Base-by-base conservation (phyloP, 2,329 filamentous ascomycete species). In the Exserohilum turcica region DNA sequence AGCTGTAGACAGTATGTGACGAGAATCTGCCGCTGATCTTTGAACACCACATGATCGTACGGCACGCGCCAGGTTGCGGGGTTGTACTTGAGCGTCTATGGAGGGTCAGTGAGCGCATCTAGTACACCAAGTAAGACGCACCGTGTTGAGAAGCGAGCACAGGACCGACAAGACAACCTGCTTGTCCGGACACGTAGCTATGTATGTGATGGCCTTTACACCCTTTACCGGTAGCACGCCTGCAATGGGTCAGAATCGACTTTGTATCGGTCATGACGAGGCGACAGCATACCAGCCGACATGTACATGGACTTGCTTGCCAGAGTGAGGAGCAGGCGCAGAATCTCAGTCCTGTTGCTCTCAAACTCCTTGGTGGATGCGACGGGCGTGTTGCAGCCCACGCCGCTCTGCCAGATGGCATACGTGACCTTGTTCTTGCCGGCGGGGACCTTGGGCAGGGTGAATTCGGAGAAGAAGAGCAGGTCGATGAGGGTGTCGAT, bases 391-490 rank as follows among this genome's bases (percentile, higher is more conserved):
- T 96, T 96, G 79, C 93, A 97, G 12, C 94, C 94, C 27, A 99
- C 93, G 42, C 94, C 94, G 70, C 91, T 97, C 77, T 97, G 92
- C 94, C 94, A 99, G 71, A 99, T 97, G 48, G 91, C 89, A 76
- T 94, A 96, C 6, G 88, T 89, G 50, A 97, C 89, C 73, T 94
- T 95, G 58, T 84, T 83, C 68, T 89, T 91, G 48, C 85, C 85
- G 51, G 86, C 82, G 12, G 86, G 82, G 36, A 89, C 84, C 52
- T 82, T 84, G 8, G 93, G 90, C 13, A 97, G 83, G 0, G 93
- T 96, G 67, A 99, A 89, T 49, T 92, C 90, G 7, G 89, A 87
- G 73, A 91, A 96, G 82, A 99, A 99, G 36, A 97, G 82, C 47
- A 97, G 78, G 69, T 97, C 92, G 54, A 94, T 78, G 46, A 97